These are phyloP conservation scores for Trichoderma koningiopsis DNA, from an alignment of 2,329 filamentous ascomycete genomes.

Conservation along the genomic window DNA sequence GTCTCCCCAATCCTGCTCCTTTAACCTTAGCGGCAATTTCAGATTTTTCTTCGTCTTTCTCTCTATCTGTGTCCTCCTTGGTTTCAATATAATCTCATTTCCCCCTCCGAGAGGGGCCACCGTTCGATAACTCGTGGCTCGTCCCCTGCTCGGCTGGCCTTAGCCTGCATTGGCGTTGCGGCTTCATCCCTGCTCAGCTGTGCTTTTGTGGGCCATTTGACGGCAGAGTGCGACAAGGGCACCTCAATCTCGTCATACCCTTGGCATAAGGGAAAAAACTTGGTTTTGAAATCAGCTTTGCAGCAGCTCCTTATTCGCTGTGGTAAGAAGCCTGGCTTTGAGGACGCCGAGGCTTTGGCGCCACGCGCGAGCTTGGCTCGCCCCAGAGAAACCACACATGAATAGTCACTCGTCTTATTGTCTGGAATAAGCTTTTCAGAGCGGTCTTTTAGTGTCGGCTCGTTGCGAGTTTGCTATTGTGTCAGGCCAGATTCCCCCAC, in stretches of 20 bases:
- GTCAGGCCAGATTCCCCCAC: neutral
- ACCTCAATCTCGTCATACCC: slow-evolving; percentile 26
- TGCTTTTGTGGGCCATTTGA: slow-evolving; percentile 18
- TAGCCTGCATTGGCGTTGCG: slow-evolving; percentile 12
- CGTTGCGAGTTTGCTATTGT: neutral
- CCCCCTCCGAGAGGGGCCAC: slow-evolving; percentile 15
- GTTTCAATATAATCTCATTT: slow-evolving; percentile 24
- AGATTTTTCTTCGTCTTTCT: neutral
- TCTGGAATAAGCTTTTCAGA: slow-evolving; percentile 3
- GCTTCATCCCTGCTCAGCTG: slow-evolving; percentile 25
- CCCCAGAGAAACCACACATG: neutral
- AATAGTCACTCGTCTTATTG: neutral
- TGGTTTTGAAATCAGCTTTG: neutral
- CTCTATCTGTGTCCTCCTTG: neutral
- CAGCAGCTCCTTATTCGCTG: neutral
- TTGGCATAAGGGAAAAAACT: neutral
- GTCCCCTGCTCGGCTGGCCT: slow-evolving; percentile 10
- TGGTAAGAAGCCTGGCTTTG: neutral
- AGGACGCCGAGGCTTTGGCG: neutral
- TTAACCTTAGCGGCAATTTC: neutral
- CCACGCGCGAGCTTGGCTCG: neutral
- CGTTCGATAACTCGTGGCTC: slow-evolving; percentile 22
- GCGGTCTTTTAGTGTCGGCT: neutral
- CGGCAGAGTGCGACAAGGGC: slow-evolving; percentile 21
- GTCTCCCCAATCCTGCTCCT: too few relatives aligned